Evolutionary conservation across 2,329 filamentous ascomycete species (phyloP), one percentile per base, ranked within the genome.

Genomic region (Raffaelea arxii): DNA sequence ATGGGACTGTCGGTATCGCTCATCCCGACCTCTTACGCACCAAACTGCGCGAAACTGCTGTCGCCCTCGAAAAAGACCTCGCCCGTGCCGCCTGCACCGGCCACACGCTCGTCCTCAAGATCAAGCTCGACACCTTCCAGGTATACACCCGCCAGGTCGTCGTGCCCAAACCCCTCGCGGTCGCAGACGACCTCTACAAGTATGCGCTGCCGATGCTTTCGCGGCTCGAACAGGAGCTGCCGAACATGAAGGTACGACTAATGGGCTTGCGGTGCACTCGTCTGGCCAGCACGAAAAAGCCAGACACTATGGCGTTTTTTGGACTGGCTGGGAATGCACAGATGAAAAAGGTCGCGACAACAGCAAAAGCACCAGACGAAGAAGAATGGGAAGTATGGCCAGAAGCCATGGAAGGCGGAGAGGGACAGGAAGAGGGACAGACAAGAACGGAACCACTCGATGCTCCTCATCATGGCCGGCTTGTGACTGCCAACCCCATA

Each of bases 81-180:
- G 73, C 75, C 48, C 77, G 80, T 23, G 87, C 86, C 2, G 78
- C 86, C 53, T 87, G 86, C 65, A 95, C 91, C 62, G 91, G 91
- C 1, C 78, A 88, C n/a, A 97, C 91, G 0, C 67, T 98, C 2
- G 87, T 88, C 21, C 68, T 98, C 30, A 98, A 98, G 63, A 75
- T 96, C 53, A 98, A 98, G 61, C 68, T 97, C 7, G 87, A 96
- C 61, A 95, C 89, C 0, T 98, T 91, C 56, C 90, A 97, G 62
- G 86, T 96, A 19, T 75, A 87, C 44, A 94, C 90, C 0, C 75
- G 92, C 25, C 92, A 98, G 60, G 76, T 78, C 6, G 78, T 85
- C 4, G 75, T 82, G 2, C 83, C 86, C 0, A 84, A 82, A 53
- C 80, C 89, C 0, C 73, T 96, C 2, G 75, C 67, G 42, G 68